phyloP scores from a whole-genome alignment of 371 early-diverging fungal genomes.

The Rhizomucor miehei region DNA sequence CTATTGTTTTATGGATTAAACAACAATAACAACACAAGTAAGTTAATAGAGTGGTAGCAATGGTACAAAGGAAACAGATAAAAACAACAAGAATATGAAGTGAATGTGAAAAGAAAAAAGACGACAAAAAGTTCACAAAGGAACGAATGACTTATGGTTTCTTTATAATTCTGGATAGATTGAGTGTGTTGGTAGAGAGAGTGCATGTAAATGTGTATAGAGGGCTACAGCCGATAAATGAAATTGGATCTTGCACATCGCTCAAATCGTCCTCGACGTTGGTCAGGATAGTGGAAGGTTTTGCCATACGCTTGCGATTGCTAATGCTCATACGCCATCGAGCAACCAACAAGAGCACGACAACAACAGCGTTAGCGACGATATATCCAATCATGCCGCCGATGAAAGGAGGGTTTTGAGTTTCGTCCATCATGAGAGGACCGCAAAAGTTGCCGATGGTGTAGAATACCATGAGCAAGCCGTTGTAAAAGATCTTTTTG shows the following conservation, averaged over 20 bases:
- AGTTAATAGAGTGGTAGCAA: too few species aligned
- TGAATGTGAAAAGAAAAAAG: too few species aligned
- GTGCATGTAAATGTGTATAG: too few species aligned
- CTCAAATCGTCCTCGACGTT: conserved; percentile 28
- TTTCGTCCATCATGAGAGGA: conserved; percentile 17
- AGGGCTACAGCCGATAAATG: conserved; percentile 26
- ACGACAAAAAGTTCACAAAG: too few species aligned
- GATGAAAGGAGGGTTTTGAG: conserved; percentile 12
- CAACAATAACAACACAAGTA: too few species aligned
- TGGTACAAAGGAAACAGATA: too few species aligned
- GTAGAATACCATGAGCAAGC: conserved; percentile 24
- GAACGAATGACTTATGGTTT: too few species aligned
- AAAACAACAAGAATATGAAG: too few species aligned
- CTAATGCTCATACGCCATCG: conserved; percentile 24
- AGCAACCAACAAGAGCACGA: conserved; percentile 13
- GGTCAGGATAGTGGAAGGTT: conserved; percentile 8
- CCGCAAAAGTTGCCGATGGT: conserved; percentile 16
- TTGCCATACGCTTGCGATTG: conserved; percentile 13
- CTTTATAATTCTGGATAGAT: too few species aligned
- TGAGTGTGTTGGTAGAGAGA: not conserved
- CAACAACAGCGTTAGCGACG: conserved; percentile 7
- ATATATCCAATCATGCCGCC: conserved; percentile 19
- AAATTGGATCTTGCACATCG: conserved; percentile 29
- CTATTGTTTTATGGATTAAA: too few species aligned
- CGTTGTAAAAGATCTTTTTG: conserved; percentile 29